A percentile compares a stretch with the other conserved stretches of the same genome.
Conservation (phyloP, 768 basidiomycete genomes). For the Russula vinacea region DNA sequence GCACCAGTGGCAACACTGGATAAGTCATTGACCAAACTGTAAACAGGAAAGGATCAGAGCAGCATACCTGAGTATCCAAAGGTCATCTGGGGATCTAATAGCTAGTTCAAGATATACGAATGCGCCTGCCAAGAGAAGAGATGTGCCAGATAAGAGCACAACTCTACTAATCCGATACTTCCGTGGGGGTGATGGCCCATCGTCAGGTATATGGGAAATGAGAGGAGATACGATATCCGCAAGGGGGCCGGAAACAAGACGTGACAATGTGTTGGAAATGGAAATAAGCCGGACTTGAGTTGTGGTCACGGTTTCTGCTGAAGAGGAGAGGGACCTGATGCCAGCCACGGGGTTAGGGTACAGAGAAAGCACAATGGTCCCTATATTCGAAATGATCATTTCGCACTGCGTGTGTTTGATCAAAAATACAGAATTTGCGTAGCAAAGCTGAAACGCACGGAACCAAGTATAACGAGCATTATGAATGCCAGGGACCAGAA, state of each 20-base stretch:
- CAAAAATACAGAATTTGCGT: neutral
- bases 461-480: conserved; percentile 56
- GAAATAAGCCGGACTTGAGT: conserved; percentile 71
- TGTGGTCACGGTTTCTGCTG: conserved; percentile 44
- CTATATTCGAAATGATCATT: conserved; percentile 83
- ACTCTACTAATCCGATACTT: conserved; percentile 61
- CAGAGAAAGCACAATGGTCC: conserved; percentile 68
- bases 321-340: conserved; percentile 25
- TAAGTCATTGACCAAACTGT: conserved; percentile 16
- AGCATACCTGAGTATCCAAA: conserved; percentile 71
- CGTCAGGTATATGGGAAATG: conserved; percentile 43
- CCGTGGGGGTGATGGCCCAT: conserved; percentile 39
- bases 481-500: conserved; percentile 65
- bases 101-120: conserved; percentile 55
- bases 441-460: conserved; percentile 46
- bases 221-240: conserved; percentile 73
- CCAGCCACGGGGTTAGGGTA: conserved; percentile 36
- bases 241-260: conserved; percentile 62
- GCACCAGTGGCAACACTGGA: conserved; percentile 61
- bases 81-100: conserved; percentile 46
- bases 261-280: conserved; percentile 65
- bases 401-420: conserved; percentile 38
- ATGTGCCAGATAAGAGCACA: conserved; percentile 52
- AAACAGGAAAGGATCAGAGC: neutral
- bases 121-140: conserved; percentile 47